Conservation (phyloP, 192 early-diverging fungal species). For the Coemansia sp. region DNA sequence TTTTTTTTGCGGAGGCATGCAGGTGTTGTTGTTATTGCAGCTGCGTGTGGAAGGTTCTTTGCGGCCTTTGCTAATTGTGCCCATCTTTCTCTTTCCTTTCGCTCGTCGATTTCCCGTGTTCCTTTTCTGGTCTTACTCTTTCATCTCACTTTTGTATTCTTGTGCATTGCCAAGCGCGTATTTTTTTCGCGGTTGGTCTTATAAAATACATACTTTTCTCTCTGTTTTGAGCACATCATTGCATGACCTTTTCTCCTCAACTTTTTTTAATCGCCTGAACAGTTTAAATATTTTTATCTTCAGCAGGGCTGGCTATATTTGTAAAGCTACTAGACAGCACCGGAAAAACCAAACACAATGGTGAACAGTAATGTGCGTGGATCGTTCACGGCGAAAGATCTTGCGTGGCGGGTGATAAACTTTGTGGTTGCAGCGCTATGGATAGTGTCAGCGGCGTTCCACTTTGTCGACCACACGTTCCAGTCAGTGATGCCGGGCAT, state of each 20-base stretch:
- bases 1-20: conserved; percentile 2
- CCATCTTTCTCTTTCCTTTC: neutral
- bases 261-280: neutral
- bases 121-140: neutral
- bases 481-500: conserved; percentile 45
- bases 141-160: neutral
- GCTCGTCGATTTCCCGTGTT: neutral
- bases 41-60: neutral
- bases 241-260: neutral
- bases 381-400: conserved; percentile 11
- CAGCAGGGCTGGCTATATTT: neutral
- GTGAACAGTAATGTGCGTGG: conserved; percentile 1
- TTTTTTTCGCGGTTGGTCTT: neutral
- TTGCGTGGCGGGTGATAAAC: conserved; percentile 50
- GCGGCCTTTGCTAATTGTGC: neutral
- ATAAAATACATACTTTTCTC: neutral
- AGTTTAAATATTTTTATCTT: neutral
- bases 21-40: neutral
- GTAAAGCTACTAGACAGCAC: neutral
- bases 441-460: conserved; percentile 41
- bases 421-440: conserved; percentile 46
- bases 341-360: conserved; percentile 6
- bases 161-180: neutral
- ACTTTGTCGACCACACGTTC: conserved; percentile 42
- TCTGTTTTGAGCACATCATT: neutral